Base-by-base conservation (phyloP, 2,329 filamentous ascomycete species). In the Diplodia seriata region DNA sequence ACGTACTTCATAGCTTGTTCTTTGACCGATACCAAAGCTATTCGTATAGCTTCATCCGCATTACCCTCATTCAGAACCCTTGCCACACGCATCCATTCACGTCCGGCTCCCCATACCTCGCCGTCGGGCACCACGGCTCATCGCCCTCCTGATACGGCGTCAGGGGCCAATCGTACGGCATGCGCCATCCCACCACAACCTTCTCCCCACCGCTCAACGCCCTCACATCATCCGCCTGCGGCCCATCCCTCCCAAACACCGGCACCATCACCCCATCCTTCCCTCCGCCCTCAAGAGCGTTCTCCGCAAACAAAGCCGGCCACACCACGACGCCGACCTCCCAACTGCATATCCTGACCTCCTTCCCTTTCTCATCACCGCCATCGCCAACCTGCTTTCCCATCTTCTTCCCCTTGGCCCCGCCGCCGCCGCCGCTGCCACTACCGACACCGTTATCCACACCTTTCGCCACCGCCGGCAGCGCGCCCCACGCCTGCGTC, bases 401-500 rank as follows among this genome's bases (percentile, higher is more conserved):
- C n/a, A 9, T 38, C 47, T 15, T 33, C 54, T 11, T 36, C 26
- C 38, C 61, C 15, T 49, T 57, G n/a, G 9, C 9, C n/a, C 26
- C 8, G 2, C 59, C 36, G 0, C 31, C 31, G 9, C 7, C 33
- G 33, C 33, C 33, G 23, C 23, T 3, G 33, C 33, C 33, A 12
- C 33, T 11, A 12, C 11, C 9, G 11, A 36, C 5, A 12, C 33
- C 9, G 9, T 26, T 31, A 6, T 26, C 59, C 0, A 9, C 38
- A 4, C 15, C 33, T 12, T 31, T 67, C 12, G 4, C 20, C 7
- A n/a, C 54, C 11, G 36, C n/a, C 8, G 76, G 77, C 2, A 85
- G 82, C 47, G 90, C 88, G 1, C 93, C 93, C 94, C 93, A 97
- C 0, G 93, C 93, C 78, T 97, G 93, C 70, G 90, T 94, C 1